Evolutionary conservation across 2,329 filamentous ascomycete genomes (phyloP), one percentile per base, ranked within the genome.

Genomic region (Onygenales sp.): DNA sequence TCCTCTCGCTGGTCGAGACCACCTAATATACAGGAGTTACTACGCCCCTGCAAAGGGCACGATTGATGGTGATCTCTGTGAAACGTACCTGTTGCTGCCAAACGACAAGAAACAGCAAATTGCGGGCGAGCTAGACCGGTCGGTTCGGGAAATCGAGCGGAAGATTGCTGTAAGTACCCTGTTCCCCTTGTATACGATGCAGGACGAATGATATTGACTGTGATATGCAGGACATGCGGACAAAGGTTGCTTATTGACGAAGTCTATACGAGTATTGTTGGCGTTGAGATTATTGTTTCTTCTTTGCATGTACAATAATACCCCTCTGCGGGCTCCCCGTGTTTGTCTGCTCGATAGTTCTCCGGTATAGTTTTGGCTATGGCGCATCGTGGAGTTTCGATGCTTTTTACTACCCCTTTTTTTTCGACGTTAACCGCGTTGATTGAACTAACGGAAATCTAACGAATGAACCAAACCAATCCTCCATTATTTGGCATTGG

Each of bases 11-110:
- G 94, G 93, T 42, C 81, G 94, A 59, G 94, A 98, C 68, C 93
- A 99, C 70, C 77, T 99, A 45, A 94, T 95, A 64, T 99, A 95
- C 70, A 81, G 94, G 58, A 85, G 90, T 59, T 98, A 97, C 72
- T 98, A 97, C 68, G 89, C 88, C 6, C 94, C 93, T 0, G 89
- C 95, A 42, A 98, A 98, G 77, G 91, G 91, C 7, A 84, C 94
- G 32, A 95, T 99, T 63, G 93, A 99, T 70, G 93, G 93, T 32
- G 93, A 99, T 72, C 76, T 99, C 42, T 95, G 93, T 63, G 93
- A 99, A 76, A 82, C 90, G 61, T 98, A 89, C 71, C 82, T 89
- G 54, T 74, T 93, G 55, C 76, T 98, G 56, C 80, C 86, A 31
- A 86, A 85, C 61, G 92, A 96, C 63, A 91, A 88, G 76, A 95